Base-by-base conservation (phyloP, 2,329 filamentous ascomycete species). In the Ophiostoma perfectum region DNA sequence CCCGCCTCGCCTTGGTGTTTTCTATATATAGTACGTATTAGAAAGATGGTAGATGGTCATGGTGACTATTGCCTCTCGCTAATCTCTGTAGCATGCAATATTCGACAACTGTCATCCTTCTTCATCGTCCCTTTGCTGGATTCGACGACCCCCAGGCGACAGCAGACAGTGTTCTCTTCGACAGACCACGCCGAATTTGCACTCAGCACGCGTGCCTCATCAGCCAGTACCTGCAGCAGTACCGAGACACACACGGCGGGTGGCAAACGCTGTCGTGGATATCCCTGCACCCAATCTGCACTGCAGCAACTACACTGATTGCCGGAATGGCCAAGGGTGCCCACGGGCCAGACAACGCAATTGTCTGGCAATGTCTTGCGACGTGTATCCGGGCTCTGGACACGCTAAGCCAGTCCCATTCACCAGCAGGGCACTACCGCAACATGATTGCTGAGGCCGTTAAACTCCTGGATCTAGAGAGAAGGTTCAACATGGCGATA, bases 201-300 rank as follows among this genome's bases (percentile, higher is more conserved):
- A 14, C 16, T 6, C 55, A 16, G 9, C 55, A 60, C 27, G 36
- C 55, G 11, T 36, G 36, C 12, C 55, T 60, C 11, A 3, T 39
- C 27, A 36, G 27, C 9, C 55, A 38, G 36, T 60, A 60, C 42
- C 60, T 70, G 5, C 70, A 70, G n/a, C 49, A 68, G 14, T 71
- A 69, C 4, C 45, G 66, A 16, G 64, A 60, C 11, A 52, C 44
- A 9, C 68, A 70, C 41, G 70, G 70, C 63, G 69, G 66, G n/a
- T 47, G 66, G 36, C 68, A 52, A 3, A 67, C 47, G 1, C 63
- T 71, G 8, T 68, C 66, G 2, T 69, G 66, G 68, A 55, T 68
- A 12, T 45, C 70, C 5, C 68, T 71, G 45, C 70, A 71, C 60
- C 65, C 68, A 52, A 69, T 71, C 45, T 66, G 58, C n/a, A 68